phyloP scores from a whole-genome alignment of 192 early-diverging fungal genomes.

The Obelidium mucronatum region DNA sequence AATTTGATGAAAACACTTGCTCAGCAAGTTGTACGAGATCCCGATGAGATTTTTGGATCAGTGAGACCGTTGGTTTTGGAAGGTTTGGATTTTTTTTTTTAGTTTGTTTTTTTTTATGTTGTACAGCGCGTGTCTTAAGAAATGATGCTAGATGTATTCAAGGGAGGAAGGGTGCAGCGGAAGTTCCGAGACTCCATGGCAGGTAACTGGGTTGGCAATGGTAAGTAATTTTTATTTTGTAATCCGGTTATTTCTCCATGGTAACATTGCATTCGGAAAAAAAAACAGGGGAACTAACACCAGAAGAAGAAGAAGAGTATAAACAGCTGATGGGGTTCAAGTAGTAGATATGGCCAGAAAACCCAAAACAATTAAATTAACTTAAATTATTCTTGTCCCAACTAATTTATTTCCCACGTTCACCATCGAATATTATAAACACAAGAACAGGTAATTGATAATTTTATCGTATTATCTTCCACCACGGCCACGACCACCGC shows the following conservation, averaged over 20 bases:
- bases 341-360: neutral
- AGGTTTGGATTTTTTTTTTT: slow-evolving; percentile 20
- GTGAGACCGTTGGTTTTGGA: slow-evolving; percentile 37
- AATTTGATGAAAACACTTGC: slow-evolving; percentile 38
- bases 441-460: slow-evolving; percentile 1
- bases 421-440: neutral
- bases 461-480: slow-evolving; percentile 18
- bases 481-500: slow-evolving; percentile 62
- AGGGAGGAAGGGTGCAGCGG: slow-evolving; percentile 2
- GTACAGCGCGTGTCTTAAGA: no score
- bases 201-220: slow-evolving; percentile 39
- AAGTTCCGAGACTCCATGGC: slow-evolving; percentile 39
- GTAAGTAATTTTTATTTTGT: neutral
- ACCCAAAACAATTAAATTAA: no score
- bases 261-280: neutral
- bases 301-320: slow-evolving; percentile 39
- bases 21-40: slow-evolving; percentile 29
- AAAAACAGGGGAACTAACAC: slow-evolving; percentile 19
- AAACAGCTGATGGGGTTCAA: slow-evolving; percentile 41
- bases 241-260: neutral
- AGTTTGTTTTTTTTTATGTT: neutral
- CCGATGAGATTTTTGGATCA: slow-evolving; percentile 40
- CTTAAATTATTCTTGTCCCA: neutral
- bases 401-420: neutral
- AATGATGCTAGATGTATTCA: slow-evolving; percentile 42